Evolutionary conservation across 495 filamentous ascomycete genomes (phyloP), one percentile per base, ranked within the genome.

Genomic region (Penicillium goetzii): DNA sequence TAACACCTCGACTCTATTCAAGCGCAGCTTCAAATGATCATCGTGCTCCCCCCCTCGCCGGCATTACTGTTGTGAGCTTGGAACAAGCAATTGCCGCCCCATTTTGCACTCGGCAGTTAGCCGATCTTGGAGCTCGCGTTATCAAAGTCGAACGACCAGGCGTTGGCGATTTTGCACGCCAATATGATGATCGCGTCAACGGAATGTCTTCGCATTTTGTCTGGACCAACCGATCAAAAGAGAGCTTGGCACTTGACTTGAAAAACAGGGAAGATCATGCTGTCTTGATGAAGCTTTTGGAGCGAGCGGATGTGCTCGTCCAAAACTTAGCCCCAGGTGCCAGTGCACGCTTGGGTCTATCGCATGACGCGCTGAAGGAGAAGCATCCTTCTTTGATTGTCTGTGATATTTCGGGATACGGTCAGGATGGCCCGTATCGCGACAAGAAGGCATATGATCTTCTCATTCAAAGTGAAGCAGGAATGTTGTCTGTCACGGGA

Each of bases 381-480:
- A 65, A 72, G 14, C 71, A 83, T 40, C 78, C 81, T 1, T 70
- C 72, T 17, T 59, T 85, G 28, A 83, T 85, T 33, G 81, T 84
- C 4, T 85, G 82, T 60, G 79, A 85, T 64, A 84, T 85, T 56
- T 80, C 76, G 0, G 82, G 82, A 2, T 84, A 84, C 62, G 82
- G 82, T 0, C 73, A 77, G 32, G 76, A 79, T 43, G 82, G 81
- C 0, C 82, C 81, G 0, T 84, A 85, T 63, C 72, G 75, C 0
- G 72, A 82, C 51, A 84, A 85, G 72, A 85, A 85, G 62, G 83
- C 83, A 9, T 85, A 85, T 62, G 83, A 84, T 56, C 76, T 84
- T 41, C 75, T 85, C 12, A 83, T 85, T 17, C 83, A 85, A 61
- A 78, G 83, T 50, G 83, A 85, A 55, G 77, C 82, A 0, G 82